These are phyloP conservation scores for Pichia exigua DNA, from an alignment of 805 yeast species.

Conservation along the genomic window DNA sequence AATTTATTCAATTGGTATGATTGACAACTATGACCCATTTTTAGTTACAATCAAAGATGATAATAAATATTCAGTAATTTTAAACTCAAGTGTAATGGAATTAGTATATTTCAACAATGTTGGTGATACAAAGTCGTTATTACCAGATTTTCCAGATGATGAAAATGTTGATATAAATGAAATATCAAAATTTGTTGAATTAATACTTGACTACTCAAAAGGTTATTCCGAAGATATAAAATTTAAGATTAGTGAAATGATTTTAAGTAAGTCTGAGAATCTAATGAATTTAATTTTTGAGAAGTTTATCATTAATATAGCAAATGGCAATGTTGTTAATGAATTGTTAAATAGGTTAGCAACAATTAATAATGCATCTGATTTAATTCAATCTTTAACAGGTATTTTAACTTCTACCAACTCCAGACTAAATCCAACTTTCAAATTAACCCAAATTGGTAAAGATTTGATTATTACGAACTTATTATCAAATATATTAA, in stretches of 20 bases:
- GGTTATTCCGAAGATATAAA: slow-evolving; percentile 33
- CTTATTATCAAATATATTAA: slow-evolving; percentile 14
- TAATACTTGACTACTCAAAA: slow-evolving; percentile 8
- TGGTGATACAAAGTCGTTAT: background rate
- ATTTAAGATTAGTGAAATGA: background rate
- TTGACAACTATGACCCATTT: slow-evolving; percentile 16
- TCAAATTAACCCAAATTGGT: slow-evolving; percentile 22
- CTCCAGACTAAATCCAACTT: slow-evolving; percentile 15
- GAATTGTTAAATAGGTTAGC: slow-evolving; percentile 27
- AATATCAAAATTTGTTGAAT: slow-evolving; percentile 2
- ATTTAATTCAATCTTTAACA: slow-evolving; percentile 32
- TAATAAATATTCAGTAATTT: slow-evolving; percentile 27
- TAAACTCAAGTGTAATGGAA: slow-evolving; percentile 29
- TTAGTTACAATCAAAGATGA: slow-evolving; percentile 30
- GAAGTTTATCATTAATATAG: slow-evolving; percentile 31
- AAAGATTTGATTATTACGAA: slow-evolving; percentile 15
- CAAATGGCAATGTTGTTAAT: slow-evolving; percentile 33
- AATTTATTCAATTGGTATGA: slow-evolving; percentile 29
- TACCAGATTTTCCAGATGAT: background rate
- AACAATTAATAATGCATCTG: slow-evolving; percentile 17
- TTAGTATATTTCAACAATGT: slow-evolving; percentile 23
- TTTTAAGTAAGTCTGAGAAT: slow-evolving; percentile 23
- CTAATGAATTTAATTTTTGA: slow-evolving; percentile 36
- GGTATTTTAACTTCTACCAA: slow-evolving; percentile 18
- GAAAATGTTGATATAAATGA: slow-evolving; percentile 5